A percentile compares a stretch with the other conserved stretches of the same genome.
These are phyloP conservation scores for Petasospora rhodanensis DNA, from an alignment of 1,139 yeast genomes.

Conservation along the genomic window DNA sequence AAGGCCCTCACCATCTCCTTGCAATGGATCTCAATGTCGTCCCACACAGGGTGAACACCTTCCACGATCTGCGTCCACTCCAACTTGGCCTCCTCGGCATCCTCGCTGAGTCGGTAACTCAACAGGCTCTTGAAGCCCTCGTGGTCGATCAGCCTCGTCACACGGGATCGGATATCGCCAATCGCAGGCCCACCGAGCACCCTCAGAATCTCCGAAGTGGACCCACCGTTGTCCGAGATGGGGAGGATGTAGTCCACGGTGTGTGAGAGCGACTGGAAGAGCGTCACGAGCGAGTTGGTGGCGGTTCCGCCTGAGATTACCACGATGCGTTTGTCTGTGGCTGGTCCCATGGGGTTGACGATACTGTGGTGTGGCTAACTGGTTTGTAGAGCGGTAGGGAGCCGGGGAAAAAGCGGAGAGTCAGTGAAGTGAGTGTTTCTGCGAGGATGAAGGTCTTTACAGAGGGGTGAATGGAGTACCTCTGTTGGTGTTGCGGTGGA, in stretches of 20 bases:
- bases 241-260: slow-evolving; percentile 68
- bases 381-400: no score
- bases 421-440: no score
- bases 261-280: slow-evolving; percentile 42
- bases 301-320: slow-evolving; percentile 77
- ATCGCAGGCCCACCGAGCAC: slow-evolving; percentile 94
- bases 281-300: slow-evolving; percentile 58
- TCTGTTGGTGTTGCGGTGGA: no score
- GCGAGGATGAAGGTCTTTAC: no score
- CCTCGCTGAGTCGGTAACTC: slow-evolving; percentile 56
- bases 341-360: neutral
- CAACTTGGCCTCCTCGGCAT: slow-evolving; percentile 47
- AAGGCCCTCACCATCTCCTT: slow-evolving; percentile 76
- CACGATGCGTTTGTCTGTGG: slow-evolving; percentile 24
- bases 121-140: slow-evolving; percentile 47
- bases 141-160: slow-evolving; percentile 61
- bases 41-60: slow-evolving; percentile 74
- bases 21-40: slow-evolving; percentile 52
- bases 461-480: no score
- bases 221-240: slow-evolving; percentile 90
- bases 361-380: no score
- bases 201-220: slow-evolving; percentile 85
- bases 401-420: no score
- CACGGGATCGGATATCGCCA: slow-evolving; percentile 83
- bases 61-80: slow-evolving; percentile 82